Evolutionary conservation across 2,329 filamentous ascomycete species (phyloP).

Genomic region (Myriosclerotinia scirpicola): DNA sequence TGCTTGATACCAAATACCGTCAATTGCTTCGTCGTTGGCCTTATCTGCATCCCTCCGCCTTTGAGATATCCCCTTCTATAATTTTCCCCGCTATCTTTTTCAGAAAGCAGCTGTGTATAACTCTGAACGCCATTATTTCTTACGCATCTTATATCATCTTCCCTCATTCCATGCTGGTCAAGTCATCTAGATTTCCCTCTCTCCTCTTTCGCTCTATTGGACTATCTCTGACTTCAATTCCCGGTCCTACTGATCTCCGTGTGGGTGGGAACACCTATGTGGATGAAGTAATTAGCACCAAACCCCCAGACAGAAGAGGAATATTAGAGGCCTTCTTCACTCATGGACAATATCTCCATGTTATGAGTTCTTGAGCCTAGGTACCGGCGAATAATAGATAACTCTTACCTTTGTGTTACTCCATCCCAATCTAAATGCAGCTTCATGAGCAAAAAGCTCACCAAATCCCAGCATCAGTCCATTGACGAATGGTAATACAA

Average conservation of each 20-base stretch:
- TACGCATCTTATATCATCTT: background rate
- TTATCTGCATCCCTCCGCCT: background rate
- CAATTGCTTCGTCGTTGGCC: too few species aligned
- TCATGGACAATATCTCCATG: background rate
- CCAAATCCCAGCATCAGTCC: constrained; percentile 98
- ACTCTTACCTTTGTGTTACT: constrained; percentile 78
- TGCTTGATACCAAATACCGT: background rate
- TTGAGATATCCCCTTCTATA: background rate
- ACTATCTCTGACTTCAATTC: constrained; percentile 75
- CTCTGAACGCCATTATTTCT: constrained; percentile 32
- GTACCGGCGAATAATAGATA: too few species aligned
- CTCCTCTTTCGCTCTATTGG: constrained; percentile 46
- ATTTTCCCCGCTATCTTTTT: background rate
- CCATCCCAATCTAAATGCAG: constrained; percentile 91
- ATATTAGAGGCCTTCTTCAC: background rate
- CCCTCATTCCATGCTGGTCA: constrained; percentile 53
- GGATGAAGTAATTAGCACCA: background rate
- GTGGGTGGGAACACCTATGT: constrained; percentile 39
- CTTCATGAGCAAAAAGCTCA: constrained; percentile 94
- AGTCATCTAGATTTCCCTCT: constrained; percentile 59
- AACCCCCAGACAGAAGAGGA: background rate
- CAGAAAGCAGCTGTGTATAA: constrained; percentile 25
- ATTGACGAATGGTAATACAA: constrained; percentile 94
- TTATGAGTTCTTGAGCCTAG: background rate
- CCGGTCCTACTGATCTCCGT: constrained; percentile 68